phyloP scores from a whole-genome alignment of 1,284 basidiomycete genomes.

The Malassezia arunalokei region DNA sequence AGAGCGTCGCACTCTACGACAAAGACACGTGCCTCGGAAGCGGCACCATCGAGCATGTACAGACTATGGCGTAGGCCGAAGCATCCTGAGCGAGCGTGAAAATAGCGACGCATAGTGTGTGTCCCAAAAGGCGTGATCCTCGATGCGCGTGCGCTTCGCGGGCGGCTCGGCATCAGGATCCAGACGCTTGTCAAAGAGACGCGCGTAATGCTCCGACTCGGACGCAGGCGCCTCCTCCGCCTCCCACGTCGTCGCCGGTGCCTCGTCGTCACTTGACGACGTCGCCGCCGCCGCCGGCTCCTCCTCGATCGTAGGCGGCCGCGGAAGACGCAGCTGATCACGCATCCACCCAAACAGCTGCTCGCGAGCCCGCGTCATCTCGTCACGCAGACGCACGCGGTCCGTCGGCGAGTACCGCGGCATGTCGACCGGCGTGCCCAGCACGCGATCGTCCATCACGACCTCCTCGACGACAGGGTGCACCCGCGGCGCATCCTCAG shows the following conservation, averaged over 20 bases:
- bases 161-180: constrained; percentile 5
- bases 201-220: neutral
- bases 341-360: constrained; percentile 40
- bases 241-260: neutral
- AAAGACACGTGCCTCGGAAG: constrained; percentile 71
- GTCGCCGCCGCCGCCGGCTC: no score
- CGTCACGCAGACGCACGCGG: constrained; percentile 32
- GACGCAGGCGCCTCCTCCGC: neutral
- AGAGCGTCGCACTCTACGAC: constrained; percentile 64
- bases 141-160: neutral
- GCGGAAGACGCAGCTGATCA: constrained; percentile 20
- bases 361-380: constrained; percentile 26
- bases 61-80: constrained; percentile 17
- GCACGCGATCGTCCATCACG: neutral
- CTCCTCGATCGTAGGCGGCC: constrained; percentile 27
- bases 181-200: neutral
- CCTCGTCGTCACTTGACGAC: neutral
- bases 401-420: constrained; percentile 25
- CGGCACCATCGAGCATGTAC: constrained; percentile 54
- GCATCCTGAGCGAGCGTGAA: neutral
- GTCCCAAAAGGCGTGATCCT: constrained; percentile 8
- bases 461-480: neutral
- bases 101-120: constrained; percentile 7
- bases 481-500: neutral
- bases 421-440: neutral